Evolutionary conservation across 345 rosid species (phyloP), one percentile per base, ranked within the genome.

Genomic region (Syzygium aqueum): DNA sequence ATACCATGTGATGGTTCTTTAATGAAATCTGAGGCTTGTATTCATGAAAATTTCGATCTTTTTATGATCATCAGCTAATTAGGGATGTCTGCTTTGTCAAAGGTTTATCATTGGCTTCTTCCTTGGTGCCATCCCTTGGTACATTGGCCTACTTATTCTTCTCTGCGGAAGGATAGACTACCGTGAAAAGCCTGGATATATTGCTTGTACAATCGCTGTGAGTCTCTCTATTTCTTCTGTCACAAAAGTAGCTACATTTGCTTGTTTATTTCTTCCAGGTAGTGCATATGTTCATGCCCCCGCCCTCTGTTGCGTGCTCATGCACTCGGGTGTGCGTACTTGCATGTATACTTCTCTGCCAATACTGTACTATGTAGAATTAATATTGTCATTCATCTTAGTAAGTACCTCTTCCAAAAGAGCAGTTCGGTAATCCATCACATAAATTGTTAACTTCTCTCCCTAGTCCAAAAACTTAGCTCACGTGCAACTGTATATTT

Each of bases 51-150:
- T 16, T 17, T 85, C 8, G 0, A n/a, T 78, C 46, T 37, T 22
- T 86, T 77, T 67, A 25, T 85, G 40, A n/a, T 16, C 59, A 51
- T 59, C 63, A 27, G 80, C 86, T 78, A 33, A 82, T 77, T 61
- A 46, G 85, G 84, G 84, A 43, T 88, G 50, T 50, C 50, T 88
- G 37, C 78, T 22, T 61, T 88, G 23, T 84, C 91, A 85, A 59
- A 97, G 99, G 93, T 97, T 97, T 86, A 93, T 96, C 30, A 89
- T 93, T 85, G 98, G 99, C 53, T 97, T 97, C 93, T 93, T 97
- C 93, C 92, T 95, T 89, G 98, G 93, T 80, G 92, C 93, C 86
- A 92, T 97, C 92, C 99, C 99, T 17, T 96, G 98, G 99, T 97
- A 97, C 88, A 2, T 94, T 54, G 99, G 99, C 56, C 63, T 96